Evolutionary conservation across 345 rosid genomes (phyloP).

Genomic region (Syzygium grande): DNA sequence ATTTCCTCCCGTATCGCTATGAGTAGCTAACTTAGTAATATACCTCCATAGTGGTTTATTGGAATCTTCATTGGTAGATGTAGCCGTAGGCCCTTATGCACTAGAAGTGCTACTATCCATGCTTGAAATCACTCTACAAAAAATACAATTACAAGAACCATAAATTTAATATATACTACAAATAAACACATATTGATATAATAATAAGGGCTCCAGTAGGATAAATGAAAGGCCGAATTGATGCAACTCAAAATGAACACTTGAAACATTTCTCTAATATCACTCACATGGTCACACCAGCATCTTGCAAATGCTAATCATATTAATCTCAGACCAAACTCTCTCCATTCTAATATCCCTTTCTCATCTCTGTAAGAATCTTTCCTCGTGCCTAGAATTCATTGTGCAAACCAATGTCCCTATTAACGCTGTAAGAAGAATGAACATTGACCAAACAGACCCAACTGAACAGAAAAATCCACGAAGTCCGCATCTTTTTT

Average conservation of each 20-base stretch:
- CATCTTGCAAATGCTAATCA: not conserved
- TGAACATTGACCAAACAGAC: not conserved
- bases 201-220: not conserved
- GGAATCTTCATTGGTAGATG: no score
- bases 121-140: no score
- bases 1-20: no score
- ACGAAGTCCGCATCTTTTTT: not conserved
- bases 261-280: not conserved
- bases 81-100: no score
- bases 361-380: not conserved
- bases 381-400: not conserved
- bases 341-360: not conserved
- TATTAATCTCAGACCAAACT: not conserved
- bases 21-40: no score
- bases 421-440: not conserved
- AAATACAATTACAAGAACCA: no score
- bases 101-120: no score
- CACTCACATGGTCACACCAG: not conserved
- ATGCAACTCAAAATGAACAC: not conserved
- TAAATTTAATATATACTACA: no score
- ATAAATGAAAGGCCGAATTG: not conserved
- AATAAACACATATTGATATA: no score
- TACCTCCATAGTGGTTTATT: no score
- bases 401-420: not conserved
- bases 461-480: not conserved